Conservation (phyloP, 768 basidiomycete species). For the Clitopilus passeckerianus region DNA sequence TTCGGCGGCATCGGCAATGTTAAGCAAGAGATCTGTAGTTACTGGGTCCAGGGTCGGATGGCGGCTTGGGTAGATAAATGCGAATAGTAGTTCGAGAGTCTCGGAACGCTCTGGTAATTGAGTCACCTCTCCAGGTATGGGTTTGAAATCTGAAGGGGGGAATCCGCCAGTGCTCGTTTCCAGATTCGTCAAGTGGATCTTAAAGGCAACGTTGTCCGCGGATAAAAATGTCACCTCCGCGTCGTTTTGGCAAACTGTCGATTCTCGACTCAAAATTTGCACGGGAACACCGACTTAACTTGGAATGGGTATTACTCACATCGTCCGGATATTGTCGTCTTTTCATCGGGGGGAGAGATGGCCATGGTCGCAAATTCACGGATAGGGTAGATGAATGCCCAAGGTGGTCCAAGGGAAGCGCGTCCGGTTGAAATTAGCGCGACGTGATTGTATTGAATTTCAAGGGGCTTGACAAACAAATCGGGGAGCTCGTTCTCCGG, state of each 20-base stretch:
- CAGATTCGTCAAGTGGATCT: constrained; percentile 17
- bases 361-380: too few relatives aligned
- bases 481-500: too few relatives aligned
- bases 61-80: constrained; percentile 19
- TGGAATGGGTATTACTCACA: too few relatives aligned
- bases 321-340: neutral
- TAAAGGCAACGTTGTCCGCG: constrained; percentile 14
- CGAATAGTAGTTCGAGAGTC: constrained; percentile 21
- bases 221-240: constrained; percentile 19
- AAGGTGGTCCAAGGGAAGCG: too few relatives aligned
- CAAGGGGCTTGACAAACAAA: too few relatives aligned
- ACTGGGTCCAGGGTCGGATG: constrained; percentile 15
- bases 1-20: constrained; percentile 24
- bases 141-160: constrained; percentile 11
- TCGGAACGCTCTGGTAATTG: constrained; percentile 15
- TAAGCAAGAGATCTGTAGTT: constrained; percentile 9
- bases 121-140: constrained; percentile 10
- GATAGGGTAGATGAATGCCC: too few relatives aligned
- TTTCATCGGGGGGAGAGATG: neutral
- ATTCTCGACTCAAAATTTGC: too few relatives aligned
- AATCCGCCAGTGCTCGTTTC: constrained; percentile 18
- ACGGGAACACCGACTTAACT: too few relatives aligned
- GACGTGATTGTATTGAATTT: too few relatives aligned
- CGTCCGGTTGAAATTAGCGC: too few relatives aligned
- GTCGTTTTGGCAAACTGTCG: neutral